Percentiles rank a stretch among this genome's conserved stretches.
phyloP scores from a whole-genome alignment of 306 rosid genomes.

The Lithocarpus polystachyus region DNA sequence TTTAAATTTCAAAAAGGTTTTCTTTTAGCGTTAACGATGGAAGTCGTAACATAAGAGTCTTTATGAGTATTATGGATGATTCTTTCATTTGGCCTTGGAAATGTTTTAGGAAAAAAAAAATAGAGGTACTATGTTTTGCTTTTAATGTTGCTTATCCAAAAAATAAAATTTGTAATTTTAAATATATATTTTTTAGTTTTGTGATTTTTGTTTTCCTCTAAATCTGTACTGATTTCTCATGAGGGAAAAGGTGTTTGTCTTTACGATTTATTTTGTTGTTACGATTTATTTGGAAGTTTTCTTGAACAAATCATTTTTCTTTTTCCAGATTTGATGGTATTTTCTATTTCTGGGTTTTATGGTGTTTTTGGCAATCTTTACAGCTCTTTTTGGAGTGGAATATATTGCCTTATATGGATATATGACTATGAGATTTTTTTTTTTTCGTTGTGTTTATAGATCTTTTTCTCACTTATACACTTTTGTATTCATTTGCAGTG shows the following conservation, averaged over 20 bases:
- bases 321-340: conserved; percentile 25
- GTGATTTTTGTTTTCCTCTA: background rate
- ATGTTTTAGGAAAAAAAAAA: background rate
- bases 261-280: background rate
- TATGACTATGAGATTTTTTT: background rate
- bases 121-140: background rate
- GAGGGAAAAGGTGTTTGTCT: background rate
- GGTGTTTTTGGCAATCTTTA: background rate
- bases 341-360: conserved; percentile 14
- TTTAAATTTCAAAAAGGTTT: background rate
- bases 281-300: background rate
- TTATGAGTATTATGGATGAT: background rate
- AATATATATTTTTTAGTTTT: background rate
- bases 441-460: too few species aligned
- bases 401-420: conserved; percentile 3
- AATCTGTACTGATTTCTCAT: background rate
- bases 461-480: background rate
- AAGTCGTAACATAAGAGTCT: background rate
- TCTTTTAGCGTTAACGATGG: background rate
- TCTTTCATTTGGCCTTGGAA: background rate
- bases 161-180: too few species aligned
- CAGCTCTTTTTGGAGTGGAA: conserved; percentile 13
- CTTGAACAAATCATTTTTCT: background rate
- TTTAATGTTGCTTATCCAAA: too few species aligned
- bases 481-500: conserved; percentile 33